Base-by-base conservation (phyloP, 2,329 filamentous ascomycete genomes). In the Talaromyces marneffei region DNA sequence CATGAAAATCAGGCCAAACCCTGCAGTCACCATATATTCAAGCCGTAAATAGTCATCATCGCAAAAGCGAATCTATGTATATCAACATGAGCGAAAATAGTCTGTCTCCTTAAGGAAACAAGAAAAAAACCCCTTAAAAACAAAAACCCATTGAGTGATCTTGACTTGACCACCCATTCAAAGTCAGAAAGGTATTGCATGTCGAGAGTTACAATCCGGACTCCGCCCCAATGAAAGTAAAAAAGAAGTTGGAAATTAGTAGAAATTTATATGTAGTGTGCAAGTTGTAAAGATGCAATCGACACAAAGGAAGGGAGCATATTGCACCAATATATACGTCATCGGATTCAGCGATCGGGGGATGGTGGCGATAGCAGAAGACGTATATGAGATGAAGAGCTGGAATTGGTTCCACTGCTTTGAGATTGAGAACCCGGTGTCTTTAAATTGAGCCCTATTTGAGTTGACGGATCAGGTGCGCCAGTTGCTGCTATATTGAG, bases 271-370 rank as follows among this genome's bases (percentile, higher is more conserved):
- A 39, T 48, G 18, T 50, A 33, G 23, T 20, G 25, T 33, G 18
- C 18, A 20, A 42, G 23, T 33, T 16, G 44, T 37, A 29, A 8
- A 4, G 20, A 9, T 31, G 5, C 14, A 50, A 25, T 54, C 31
- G 31, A 25, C 9, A 3, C 20, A 10, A 9, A 6, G 23, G 18
- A 23, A 53, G 33, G n/a, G 18, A 16, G 42, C 44, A 16, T 9
- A 37, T 14, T 16, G 56, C 12, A 59, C 35, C 37, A 25, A 82
- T 0, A 72, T 85, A 55, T 25, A 16, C 10, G 7, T 16, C 46
- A 27, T 25, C 12, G 14, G 27, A 6, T 53, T 53, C 35, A 53
- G 20, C 46, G 57, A 20, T 59, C 57, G 20, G 57, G 57, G 6
- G 57, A 59, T n/a, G 57, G 57, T 44, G 46, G 39, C 4, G 35